phyloP scores from a whole-genome alignment of 495 filamentous ascomycete species.

The Penicillium samsonianum region DNA sequence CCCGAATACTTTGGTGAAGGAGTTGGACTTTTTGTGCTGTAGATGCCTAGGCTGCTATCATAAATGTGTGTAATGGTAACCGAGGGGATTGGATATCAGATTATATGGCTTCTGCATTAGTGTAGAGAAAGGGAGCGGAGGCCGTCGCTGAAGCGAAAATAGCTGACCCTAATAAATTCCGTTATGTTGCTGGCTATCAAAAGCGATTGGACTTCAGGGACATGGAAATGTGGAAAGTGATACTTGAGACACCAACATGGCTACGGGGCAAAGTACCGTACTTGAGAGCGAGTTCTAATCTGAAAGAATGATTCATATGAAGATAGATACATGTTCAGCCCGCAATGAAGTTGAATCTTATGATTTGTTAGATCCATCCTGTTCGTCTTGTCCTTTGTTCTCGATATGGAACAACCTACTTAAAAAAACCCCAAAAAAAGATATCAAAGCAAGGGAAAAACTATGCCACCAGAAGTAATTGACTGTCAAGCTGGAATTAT shows the following conservation, averaged over 20 bases:
- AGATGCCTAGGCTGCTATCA: neutral
- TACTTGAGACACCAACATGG: neutral
- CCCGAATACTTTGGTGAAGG: neutral
- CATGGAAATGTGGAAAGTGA: neutral
- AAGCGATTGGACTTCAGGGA: neutral
- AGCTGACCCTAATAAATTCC: too few relatives aligned
- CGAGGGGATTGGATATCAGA: neutral
- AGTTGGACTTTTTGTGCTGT: neutral
- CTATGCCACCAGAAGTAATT: too few relatives aligned
- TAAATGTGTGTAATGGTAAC: neutral
- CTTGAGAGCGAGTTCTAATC: neutral
- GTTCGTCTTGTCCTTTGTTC: neutral
- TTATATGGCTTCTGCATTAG: neutral
- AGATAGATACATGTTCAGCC: neutral
- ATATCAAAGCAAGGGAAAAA: neutral
- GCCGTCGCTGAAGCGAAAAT: too few relatives aligned
- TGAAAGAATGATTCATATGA: neutral
- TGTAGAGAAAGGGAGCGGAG: neutral
- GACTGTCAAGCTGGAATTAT: too few relatives aligned
- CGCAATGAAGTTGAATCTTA: neutral
- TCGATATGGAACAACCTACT: neutral
- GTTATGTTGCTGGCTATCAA: neutral
- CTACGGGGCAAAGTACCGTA: neutral
- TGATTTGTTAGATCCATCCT: neutral
- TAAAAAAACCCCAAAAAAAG: neutral